A percentile compares a stretch with the other conserved stretches of the same genome.
Evolutionary conservation across 257 asterid genomes (phyloP).

Genomic region (Fraxinus pennsylvanica): DNA sequence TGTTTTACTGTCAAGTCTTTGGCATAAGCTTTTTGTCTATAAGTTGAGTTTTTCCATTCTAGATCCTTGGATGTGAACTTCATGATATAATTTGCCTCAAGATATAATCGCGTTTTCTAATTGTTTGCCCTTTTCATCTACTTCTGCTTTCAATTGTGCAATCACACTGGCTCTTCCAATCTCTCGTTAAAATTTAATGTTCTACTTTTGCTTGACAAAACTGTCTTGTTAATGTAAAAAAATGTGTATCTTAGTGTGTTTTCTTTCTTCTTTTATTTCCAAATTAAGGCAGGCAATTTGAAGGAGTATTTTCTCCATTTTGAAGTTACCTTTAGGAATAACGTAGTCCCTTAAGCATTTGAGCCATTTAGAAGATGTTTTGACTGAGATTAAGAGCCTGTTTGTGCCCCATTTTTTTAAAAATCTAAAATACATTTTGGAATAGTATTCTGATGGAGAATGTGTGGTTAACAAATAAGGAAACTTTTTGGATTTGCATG

Average conservation of each 20-base stretch:
- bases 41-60: background rate
- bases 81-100: background rate
- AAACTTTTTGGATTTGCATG: too few relatives aligned
- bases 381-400: background rate
- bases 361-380: background rate
- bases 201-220: background rate
- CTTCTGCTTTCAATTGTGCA: background rate
- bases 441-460: too few relatives aligned
- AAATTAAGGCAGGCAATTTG: background rate
- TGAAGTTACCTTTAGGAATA: background rate
- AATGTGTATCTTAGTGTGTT: background rate
- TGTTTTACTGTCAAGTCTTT: background rate
- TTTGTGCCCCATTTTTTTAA: too few relatives aligned
- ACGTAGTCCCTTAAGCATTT: background rate
- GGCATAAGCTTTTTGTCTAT: background rate
- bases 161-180: background rate
- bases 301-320: too few relatives aligned
- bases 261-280: background rate
- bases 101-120: background rate
- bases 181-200: background rate
- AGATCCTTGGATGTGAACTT: conserved; percentile 5
- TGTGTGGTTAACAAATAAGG: too few relatives aligned
- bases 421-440: too few relatives aligned
- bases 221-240: background rate
- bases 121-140: background rate